Base-by-base conservation (phyloP, 176 grass and related monocot species). In the Eleusine coracana region DNA sequence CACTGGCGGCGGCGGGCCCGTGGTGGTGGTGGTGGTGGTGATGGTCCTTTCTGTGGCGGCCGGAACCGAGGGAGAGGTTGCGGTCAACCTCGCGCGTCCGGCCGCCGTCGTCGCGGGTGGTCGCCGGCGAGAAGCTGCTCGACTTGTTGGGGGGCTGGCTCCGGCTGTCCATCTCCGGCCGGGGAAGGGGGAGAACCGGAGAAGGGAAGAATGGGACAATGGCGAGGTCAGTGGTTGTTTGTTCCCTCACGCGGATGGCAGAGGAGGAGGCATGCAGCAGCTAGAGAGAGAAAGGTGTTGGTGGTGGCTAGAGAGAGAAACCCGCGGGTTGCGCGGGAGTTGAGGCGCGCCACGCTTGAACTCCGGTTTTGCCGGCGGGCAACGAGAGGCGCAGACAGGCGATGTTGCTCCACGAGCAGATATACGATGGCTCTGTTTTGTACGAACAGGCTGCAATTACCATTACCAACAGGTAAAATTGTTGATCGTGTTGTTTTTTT, bases 61-160 rank as follows among this genome's bases (percentile, higher is more conserved):
- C 45, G 55, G 87, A 45, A 71, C 87, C 92, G 14, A 95, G 88
- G 41, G 96, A 98, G 88, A 98, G 83, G 68, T 93, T 95, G 41
- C 92, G 96, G 70, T 98, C 90, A 65, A 80, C 81, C 69, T 91
- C 90, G 15, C 90, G 75, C 7, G 41, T 68, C 84, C 91, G 79
- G 81, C 82, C 87, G 75, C 55, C 68, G 71, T 87, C 94, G 69
- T 87, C 88, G 61, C 94, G 85, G 73, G 63, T 68, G 77, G 77
- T 69, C 3, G 82, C 75, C 55, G 52, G 82, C 1, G 70, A 88
- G 92, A 86, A 86, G 80, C 88, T 86, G 77, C 69, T 77, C 31
- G 78, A 69, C 42, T 93, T 89, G 40, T 77, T 70, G 71, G 95
- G 77, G 64, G 83, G n/a, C 51, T 64, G 80, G 84, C 73, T 85